Evolutionary conservation across 2,329 filamentous ascomycete species (phyloP).

Genomic region (Purpureocillium takamizusanense): DNA sequence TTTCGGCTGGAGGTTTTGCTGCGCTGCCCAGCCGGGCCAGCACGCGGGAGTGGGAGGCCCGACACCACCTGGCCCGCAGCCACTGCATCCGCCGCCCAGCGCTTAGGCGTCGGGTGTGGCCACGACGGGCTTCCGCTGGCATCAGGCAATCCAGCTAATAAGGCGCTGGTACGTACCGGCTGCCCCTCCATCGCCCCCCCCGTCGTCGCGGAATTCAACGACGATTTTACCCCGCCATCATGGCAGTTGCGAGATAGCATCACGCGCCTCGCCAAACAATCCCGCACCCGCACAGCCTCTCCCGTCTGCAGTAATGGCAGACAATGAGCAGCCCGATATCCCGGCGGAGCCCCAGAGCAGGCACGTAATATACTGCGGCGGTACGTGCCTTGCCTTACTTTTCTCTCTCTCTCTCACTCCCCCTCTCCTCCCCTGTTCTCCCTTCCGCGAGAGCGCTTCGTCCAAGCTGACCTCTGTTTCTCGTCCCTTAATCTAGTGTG

Average conservation of each 20-base stretch:
- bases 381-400: constrained; percentile 35
- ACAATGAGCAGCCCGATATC: constrained; percentile 37
- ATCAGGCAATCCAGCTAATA: too few relatives aligned
- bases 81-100: too few relatives aligned
- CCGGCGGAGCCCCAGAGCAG: constrained; percentile 39
- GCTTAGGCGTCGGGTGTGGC: too few relatives aligned
- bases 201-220: constrained; percentile 1
- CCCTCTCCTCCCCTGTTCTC: constrained; percentile 5
- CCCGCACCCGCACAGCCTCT: constrained; percentile 6
- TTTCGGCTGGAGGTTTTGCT: too few relatives aligned
- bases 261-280: constrained; percentile 19
- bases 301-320: constrained; percentile 37
- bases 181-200: too few relatives aligned
- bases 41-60: too few relatives aligned
- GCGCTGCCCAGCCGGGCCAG: too few relatives aligned
- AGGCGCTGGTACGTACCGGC: too few relatives aligned
- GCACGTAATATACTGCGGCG: constrained; percentile 48
- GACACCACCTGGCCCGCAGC: too few relatives aligned
- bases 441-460: constrained; percentile 7
- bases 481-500: constrained; percentile 37
- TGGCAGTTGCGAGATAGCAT: constrained; percentile 7
- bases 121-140: too few relatives aligned
- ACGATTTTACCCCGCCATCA: constrained; percentile 26
- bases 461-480: too few relatives aligned
- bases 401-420: neutral